Percentiles rank a stretch among this genome's conserved stretches.
phyloP scores from a whole-genome alignment of 2,329 filamentous ascomycete species.

The Macrophomina pseudophaseolina region DNA sequence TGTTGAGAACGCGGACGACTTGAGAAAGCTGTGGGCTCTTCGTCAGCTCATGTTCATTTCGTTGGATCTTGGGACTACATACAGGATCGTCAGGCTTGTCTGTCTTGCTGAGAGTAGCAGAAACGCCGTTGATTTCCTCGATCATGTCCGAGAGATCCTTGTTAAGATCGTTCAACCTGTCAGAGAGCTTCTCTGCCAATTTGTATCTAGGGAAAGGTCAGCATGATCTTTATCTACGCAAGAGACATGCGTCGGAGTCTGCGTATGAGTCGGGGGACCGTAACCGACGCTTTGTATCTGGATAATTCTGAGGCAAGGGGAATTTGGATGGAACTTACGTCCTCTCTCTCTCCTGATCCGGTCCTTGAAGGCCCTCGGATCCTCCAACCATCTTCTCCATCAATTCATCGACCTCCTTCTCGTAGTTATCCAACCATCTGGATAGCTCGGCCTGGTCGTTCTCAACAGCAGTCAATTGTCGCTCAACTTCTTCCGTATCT shows the following conservation, averaged over 20 bases:
- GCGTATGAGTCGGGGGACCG: no score
- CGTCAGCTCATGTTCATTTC: neutral
- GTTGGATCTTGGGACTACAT: constrained; percentile 7
- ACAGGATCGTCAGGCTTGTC: constrained; percentile 66
- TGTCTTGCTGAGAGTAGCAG: constrained; percentile 85
- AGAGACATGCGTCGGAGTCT: no score
- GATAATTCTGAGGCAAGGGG: neutral
- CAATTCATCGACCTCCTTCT: constrained; percentile 88
- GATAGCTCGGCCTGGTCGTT: constrained; percentile 91
- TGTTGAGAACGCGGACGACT: constrained; percentile 93
- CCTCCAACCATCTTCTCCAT: constrained; percentile 67
- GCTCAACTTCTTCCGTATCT: constrained; percentile 90
- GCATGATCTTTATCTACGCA: constrained; percentile 22
- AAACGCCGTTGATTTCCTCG: constrained; percentile 94
- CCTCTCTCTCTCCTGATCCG: constrained; percentile 92
- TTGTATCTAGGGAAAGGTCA: constrained; percentile 66
- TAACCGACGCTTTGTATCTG: no score
- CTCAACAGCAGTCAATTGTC: constrained; percentile 87
- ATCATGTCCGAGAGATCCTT: constrained; percentile 95
- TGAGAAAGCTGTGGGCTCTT: constrained; percentile 73
- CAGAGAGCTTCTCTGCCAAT: constrained; percentile 88
- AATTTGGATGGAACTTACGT: constrained; percentile 75
- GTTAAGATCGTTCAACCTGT: constrained; percentile 90
- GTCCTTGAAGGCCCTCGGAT: constrained; percentile 79
- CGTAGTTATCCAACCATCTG: constrained; percentile 87